Conservation (phyloP, 2,329 filamentous ascomycete species). For the Acephala macrosclerotiorum region DNA sequence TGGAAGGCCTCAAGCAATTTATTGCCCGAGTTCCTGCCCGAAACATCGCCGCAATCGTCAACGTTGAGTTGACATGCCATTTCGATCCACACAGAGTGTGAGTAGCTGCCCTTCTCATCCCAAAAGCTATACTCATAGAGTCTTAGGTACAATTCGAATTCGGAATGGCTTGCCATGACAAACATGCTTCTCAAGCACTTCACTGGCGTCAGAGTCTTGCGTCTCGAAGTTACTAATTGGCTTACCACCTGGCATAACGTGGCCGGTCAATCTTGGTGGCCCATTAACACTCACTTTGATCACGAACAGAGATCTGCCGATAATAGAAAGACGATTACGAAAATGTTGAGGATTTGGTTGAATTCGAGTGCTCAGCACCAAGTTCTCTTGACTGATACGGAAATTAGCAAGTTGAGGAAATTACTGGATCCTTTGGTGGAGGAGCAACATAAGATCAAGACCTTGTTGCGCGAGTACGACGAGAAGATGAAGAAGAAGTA, state of each 20-base stretch:
- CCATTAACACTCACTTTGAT: not conserved
- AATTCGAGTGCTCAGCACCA: not conserved
- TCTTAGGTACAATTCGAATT: not conserved
- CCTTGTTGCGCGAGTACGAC: not conserved
- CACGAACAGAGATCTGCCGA: not conserved
- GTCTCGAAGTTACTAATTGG: not conserved
- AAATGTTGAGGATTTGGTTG: not conserved
- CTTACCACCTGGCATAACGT: not conserved
- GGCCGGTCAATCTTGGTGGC: not conserved
- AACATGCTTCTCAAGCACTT: not conserved
- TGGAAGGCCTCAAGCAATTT: not conserved
- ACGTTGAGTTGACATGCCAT: not conserved
- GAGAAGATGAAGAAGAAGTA: not conserved
- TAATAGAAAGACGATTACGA: not conserved
- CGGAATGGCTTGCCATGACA: not conserved
- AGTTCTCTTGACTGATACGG: not conserved
- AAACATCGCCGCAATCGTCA: not conserved
- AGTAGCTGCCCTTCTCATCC: not conserved
- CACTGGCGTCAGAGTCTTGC: not conserved
- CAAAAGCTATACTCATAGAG: not conserved
- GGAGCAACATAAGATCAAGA: not conserved
- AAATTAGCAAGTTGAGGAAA: not conserved
- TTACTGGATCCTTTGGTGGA: not conserved
- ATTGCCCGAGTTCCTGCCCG: not conserved
- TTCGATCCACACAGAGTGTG: conserved; percentile 1